These are phyloP conservation scores for Ulvella scutata DNA, from an alignment of 139 green algal genomes.

Conservation along the genomic window DNA sequence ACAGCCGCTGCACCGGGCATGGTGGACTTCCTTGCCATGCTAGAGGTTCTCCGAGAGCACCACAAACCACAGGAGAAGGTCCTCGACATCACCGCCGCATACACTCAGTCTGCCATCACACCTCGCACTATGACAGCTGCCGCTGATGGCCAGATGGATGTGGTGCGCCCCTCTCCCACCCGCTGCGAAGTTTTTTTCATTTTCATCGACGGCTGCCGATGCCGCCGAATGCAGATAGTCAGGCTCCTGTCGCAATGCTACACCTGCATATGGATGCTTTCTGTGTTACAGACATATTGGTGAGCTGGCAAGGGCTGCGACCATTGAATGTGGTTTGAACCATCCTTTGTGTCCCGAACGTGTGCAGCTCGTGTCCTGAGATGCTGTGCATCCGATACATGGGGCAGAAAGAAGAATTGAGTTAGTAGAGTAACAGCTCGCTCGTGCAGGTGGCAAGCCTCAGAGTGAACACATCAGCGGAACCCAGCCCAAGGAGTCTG, in stretches of 20 bases:
- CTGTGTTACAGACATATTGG: too few relatives aligned
- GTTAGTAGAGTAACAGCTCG: too few relatives aligned
- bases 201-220: not conserved
- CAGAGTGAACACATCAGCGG: too few relatives aligned
- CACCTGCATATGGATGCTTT: too few relatives aligned
- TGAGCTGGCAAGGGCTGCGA: too few relatives aligned
- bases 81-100: not conserved
- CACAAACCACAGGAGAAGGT: not conserved
- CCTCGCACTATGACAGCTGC: not conserved
- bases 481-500: too few relatives aligned
- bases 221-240: too few relatives aligned
- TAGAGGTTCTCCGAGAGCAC: not conserved
- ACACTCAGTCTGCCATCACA: not conserved
- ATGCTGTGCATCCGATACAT: not conserved
- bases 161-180: not conserved
- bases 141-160: not conserved
- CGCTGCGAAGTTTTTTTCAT: not conserved
- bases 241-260: too few relatives aligned
- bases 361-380: not conserved
- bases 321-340: too few relatives aligned
- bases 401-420: too few relatives aligned
- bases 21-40: not conserved
- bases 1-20: not conserved
- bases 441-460: too few relatives aligned
- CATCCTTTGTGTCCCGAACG: too few relatives aligned